phyloP scores from a whole-genome alignment of 495 filamentous ascomycete species.

The Xylaria flabelliformis region DNA sequence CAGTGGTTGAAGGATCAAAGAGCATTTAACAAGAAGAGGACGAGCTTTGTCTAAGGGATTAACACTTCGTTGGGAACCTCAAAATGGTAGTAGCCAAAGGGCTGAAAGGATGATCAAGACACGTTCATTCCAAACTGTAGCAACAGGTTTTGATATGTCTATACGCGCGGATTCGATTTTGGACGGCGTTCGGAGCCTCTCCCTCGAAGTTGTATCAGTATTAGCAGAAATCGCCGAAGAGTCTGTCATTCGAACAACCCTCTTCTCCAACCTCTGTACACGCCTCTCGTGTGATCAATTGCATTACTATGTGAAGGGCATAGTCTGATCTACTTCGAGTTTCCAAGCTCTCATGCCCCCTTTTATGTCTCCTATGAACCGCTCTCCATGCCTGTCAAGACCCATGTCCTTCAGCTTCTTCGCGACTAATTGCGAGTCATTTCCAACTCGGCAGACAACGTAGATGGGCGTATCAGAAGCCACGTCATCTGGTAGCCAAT shows the following conservation, averaged over 20 bases:
- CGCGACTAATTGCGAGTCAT: constrained; percentile 86
- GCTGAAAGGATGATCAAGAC: constrained; percentile 17
- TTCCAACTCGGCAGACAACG: constrained; percentile 83
- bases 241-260: constrained; percentile 38
- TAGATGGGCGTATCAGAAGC: constrained; percentile 60
- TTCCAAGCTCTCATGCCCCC: constrained; percentile 89
- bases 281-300: constrained; percentile 16
- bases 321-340: constrained; percentile 71
- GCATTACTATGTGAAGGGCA: constrained; percentile 61
- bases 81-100: neutral
- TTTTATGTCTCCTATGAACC: constrained; percentile 75
- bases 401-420: constrained; percentile 72
- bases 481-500: constrained; percentile 53
- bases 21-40: constrained; percentile 93
- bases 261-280: constrained; percentile 21
- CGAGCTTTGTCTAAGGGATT: constrained; percentile 55
- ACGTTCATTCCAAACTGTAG: constrained; percentile 18
- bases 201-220: constrained; percentile 42
- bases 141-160: constrained; percentile 17
- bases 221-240: constrained; percentile 32
- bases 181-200: constrained; percentile 43
- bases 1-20: constrained; percentile 97
- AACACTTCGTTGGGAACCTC: neutral
- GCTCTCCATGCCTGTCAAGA: constrained; percentile 59
- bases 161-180: constrained; percentile 20